A percentile compares a stretch with the other conserved stretches of the same genome.
These are phyloP conservation scores for Bigelowiella natans DNA, from an alignment of 78 protist species.

Conservation along the genomic window DNA sequence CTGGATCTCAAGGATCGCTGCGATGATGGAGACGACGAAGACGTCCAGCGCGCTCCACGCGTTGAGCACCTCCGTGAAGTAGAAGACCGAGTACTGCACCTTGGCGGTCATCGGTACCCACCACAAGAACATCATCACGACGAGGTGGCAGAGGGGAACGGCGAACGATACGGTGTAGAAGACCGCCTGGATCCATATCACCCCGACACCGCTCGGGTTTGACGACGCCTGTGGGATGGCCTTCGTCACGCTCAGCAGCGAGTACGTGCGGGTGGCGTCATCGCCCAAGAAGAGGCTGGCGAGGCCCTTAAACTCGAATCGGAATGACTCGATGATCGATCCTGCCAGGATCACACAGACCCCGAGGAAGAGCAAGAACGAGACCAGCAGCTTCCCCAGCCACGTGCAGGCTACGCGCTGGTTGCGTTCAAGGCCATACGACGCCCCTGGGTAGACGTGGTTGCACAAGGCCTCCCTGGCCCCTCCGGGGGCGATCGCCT, in stretches of 20 bases:
- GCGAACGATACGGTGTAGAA: conserved; percentile 4
- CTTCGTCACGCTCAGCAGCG: conserved; percentile 9
- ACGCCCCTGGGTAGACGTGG: background rate
- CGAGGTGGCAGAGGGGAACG: conserved; percentile 22
- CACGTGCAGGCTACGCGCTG: background rate
- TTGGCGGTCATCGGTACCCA: conserved; percentile 17
- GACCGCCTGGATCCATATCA: background rate
- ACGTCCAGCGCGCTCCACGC: conserved; percentile 52
- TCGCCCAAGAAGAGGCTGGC: background rate
- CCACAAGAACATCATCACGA: conserved; percentile 19
- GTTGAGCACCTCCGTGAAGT: conserved; percentile 16
- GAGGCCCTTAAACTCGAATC: conserved; percentile 29
- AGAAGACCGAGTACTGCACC: conserved; percentile 1
- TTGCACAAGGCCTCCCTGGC: background rate
- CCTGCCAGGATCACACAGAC: background rate
- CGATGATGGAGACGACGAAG: conserved; percentile 35
- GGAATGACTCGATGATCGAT: background rate
- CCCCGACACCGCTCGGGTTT: background rate
- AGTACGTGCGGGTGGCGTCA: background rate
- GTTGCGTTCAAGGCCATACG: background rate
- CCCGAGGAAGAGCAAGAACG: background rate
- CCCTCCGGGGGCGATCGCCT: background rate
- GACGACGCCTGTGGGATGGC: background rate
- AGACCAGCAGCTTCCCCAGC: background rate
- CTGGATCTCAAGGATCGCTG: conserved; percentile 28